phyloP scores from a whole-genome alignment of 345 rosid species.

The Crucihimalaya himalaica region DNA sequence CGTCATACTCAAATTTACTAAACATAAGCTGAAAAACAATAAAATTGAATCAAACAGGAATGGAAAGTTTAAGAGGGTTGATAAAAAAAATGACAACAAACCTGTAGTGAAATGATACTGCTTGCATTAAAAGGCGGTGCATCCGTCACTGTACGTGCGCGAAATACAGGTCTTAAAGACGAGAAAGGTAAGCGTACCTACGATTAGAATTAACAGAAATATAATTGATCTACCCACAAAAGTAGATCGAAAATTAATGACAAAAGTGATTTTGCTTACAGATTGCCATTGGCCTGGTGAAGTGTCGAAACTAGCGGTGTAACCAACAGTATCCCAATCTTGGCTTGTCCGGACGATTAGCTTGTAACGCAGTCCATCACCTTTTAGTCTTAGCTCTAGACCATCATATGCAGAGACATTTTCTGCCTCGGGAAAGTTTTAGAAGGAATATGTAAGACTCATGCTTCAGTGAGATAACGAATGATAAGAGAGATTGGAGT shows the following conservation, averaged over 20 bases:
- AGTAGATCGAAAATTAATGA: background rate
- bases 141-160: conserved; percentile 72
- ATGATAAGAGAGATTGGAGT: background rate
- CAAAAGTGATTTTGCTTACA: conserved; percentile 44
- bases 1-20: conserved; percentile 97
- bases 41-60: background rate
- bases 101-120: conserved; percentile 83
- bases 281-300: conserved; percentile 83
- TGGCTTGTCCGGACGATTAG: conserved; percentile 69
- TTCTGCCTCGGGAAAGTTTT: conserved; percentile 79
- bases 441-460: conserved; percentile 23
- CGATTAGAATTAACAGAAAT: conserved; percentile 4
- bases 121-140: conserved; percentile 79
- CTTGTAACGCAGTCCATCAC: conserved; percentile 88
- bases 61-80: background rate
- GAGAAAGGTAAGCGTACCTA: conserved; percentile 80
- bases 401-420: conserved; percentile 94
- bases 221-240: background rate
- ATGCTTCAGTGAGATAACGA: background rate
- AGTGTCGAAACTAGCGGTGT: conserved; percentile 82
- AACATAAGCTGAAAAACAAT: conserved; percentile 77
- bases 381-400: conserved; percentile 72
- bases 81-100: conserved; percentile 9
- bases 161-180: conserved; percentile 82
- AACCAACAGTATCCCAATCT: conserved; percentile 96